Evolutionary conservation across 192 early-diverging fungal species (phyloP).

Genomic region (Mortierella hygrophila): DNA sequence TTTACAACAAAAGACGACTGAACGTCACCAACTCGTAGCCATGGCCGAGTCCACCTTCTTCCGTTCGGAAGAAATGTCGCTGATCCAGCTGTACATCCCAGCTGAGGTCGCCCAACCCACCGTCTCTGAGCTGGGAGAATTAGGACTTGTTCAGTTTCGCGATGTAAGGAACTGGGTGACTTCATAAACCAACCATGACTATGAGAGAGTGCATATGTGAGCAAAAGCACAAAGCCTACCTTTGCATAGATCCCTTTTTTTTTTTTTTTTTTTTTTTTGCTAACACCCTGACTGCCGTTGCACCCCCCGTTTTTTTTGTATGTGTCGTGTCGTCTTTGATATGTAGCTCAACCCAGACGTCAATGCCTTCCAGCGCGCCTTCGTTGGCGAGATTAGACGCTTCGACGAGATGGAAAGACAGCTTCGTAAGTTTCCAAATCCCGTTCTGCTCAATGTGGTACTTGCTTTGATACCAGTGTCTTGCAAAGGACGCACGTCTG

Average conservation of each 20-base stretch:
- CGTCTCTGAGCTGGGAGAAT: conserved; percentile 94
- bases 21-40: background rate
- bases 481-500: background rate
- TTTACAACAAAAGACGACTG: background rate
- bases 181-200: background rate
- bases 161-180: conserved; percentile 73
- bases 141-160: conserved; percentile 95
- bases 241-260: conserved; percentile 7
- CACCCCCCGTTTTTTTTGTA: background rate
- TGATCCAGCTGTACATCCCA: conserved; percentile 97
- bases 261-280: background rate
- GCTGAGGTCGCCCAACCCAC: conserved; percentile 94
- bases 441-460: background rate
- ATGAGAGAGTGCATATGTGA: background rate
- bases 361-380: conserved; percentile 97
- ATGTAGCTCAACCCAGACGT: conserved; percentile 91
- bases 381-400: conserved; percentile 95
- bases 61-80: conserved; percentile 97
- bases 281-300: background rate
- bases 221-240: background rate
- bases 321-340: background rate
- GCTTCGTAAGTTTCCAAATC: conserved; percentile 74
- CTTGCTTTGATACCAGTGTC: background rate
- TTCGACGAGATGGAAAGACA: conserved; percentile 98
- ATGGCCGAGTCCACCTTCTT: conserved; percentile 79